These are phyloP conservation scores for Nigrograna mackinnonii DNA, from an alignment of 2,329 filamentous ascomycete species.

Conservation along the genomic window DNA sequence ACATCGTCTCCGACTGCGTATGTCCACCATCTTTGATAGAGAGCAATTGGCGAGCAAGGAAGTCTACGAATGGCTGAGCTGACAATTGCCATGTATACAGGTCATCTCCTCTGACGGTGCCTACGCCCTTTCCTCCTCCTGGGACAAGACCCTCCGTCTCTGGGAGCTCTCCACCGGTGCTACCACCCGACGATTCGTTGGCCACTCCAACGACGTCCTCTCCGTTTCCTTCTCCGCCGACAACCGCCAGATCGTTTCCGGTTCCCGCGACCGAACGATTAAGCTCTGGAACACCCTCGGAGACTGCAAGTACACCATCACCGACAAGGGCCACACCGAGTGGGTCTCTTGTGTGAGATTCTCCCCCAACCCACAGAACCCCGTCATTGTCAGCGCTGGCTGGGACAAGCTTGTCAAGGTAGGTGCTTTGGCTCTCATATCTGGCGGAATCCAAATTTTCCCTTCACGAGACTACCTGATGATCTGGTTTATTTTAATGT, in stretches of 20 bases:
- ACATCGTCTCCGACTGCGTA: conserved; percentile 99
- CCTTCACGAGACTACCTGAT: conserved; percentile 69
- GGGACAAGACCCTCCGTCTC: conserved; percentile 99
- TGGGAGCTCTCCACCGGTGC: conserved; percentile 98
- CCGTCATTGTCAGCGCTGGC: conserved; percentile 96
- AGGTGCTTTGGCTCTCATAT: conserved; percentile 48
- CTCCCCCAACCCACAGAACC: conserved; percentile 99
- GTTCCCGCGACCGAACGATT: conserved; percentile 97
- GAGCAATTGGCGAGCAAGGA: conserved; percentile 31
- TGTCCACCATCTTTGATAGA: conserved; percentile 47
- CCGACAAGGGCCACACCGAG: conserved; percentile 99
- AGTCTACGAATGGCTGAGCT: conserved; percentile 26
- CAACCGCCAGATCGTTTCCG: conserved; percentile 99
- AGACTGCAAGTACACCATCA: conserved; percentile 99
- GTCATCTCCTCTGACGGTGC: conserved; percentile 99
- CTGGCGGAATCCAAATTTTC: conserved; percentile 3
- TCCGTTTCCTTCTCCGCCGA: conserved; percentile 99
- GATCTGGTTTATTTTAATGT: conserved; percentile 83
- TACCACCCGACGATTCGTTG: conserved; percentile 97
- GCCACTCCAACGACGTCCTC: conserved; percentile 99
- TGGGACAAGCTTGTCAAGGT: conserved; percentile 99
- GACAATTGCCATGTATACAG: conserved; percentile 55
- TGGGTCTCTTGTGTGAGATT: conserved; percentile 99
- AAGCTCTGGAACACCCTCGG: conserved; percentile 99
- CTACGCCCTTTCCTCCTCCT: conserved; percentile 97